Evolutionary conservation across 2,329 filamentous ascomycete genomes (phyloP).

Genomic region (Aspergillus cejpii): DNA sequence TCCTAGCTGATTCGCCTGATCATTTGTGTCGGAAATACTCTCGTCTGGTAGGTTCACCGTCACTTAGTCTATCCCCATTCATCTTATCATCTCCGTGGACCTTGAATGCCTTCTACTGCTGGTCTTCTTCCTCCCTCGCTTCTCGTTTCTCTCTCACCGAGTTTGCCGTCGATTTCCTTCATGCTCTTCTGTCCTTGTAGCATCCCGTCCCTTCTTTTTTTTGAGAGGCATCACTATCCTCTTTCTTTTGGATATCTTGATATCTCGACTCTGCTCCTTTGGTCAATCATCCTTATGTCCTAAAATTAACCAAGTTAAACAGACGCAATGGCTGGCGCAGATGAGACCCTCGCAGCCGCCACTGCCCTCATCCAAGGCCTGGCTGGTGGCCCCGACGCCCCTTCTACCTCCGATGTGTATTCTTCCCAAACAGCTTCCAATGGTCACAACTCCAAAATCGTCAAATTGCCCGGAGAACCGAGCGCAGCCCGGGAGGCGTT

Average conservation of each 20-base stretch:
- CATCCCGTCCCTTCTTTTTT: constrained; percentile 6
- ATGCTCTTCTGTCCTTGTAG: constrained; percentile 1
- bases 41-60: constrained; percentile 22
- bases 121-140: constrained; percentile 1
- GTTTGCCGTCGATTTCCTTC: constrained; percentile 8
- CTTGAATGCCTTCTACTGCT: neutral
- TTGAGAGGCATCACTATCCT: no score
- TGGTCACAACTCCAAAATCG: constrained; percentile 46
- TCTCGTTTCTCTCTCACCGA: no score
- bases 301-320: constrained; percentile 17
- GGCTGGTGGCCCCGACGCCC: constrained; percentile 37
- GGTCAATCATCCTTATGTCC: constrained; percentile 20
- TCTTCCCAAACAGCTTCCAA: constrained; percentile 38
- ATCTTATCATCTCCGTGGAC: no score
- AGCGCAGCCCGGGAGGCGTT: constrained; percentile 69
- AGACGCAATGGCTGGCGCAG: constrained; percentile 43
- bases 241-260: neutral
- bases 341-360: constrained; percentile 45
- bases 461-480: constrained; percentile 70
- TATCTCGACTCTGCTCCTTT: constrained; percentile 1
- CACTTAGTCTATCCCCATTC: constrained; percentile 8
- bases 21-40: constrained; percentile 24
- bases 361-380: constrained; percentile 43
- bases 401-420: constrained; percentile 33
- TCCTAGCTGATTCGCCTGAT: constrained; percentile 22